Base-by-base conservation (phyloP, 352 stramenopile genomes). In the Globisporangium viniferum region DNA sequence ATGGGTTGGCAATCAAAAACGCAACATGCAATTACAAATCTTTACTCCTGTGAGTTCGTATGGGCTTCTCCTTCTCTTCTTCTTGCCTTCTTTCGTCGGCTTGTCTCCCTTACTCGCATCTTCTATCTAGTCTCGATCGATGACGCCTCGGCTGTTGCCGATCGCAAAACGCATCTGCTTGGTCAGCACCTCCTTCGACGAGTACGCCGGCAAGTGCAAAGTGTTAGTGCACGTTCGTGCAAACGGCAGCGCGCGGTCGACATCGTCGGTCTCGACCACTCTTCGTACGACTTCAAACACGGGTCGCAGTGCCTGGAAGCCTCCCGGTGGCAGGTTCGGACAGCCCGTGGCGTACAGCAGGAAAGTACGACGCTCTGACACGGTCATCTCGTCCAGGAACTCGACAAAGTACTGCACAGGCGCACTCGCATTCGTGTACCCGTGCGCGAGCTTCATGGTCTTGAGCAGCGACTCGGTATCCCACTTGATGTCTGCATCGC, bases 171-270 rank as follows among this genome's bases (percentile, higher is more conserved):
- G 62, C 65, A 95, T 75, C 68, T 91, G 85, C 60, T 84, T 71
- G 3, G 68, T 73, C 15, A 94, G 73, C 57, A 93, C 78, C 12
- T 66, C 61, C 62, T 92, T 88, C n/a, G 68, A 86, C 35, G 84
- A 92, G 70, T 95, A 95, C 18, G 88, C 86, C 0, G 88, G 88
- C 48, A 95, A 69, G 54, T 95, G 88, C 14, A 95, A 71, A 62
- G 88, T 95, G 73, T 95, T 95, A 1, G 88, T 93, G 65, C 88
- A 95, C 56, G 88, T 95, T 12, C 88, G 81, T 14, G 88, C 88
- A 75, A 95, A 95, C 3, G 88, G 88, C 48, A 95, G 70, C 44
- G 86, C 79, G 35, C 75, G 77, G 71, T 95, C 88, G 51, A 93
- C 83, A 70, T 92, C 79, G 46, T 88, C 63, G 14, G 58, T 75